Evolutionary conservation across 139 green algal genomes (phyloP).

Genomic region (Coccomyxa sp.): DNA sequence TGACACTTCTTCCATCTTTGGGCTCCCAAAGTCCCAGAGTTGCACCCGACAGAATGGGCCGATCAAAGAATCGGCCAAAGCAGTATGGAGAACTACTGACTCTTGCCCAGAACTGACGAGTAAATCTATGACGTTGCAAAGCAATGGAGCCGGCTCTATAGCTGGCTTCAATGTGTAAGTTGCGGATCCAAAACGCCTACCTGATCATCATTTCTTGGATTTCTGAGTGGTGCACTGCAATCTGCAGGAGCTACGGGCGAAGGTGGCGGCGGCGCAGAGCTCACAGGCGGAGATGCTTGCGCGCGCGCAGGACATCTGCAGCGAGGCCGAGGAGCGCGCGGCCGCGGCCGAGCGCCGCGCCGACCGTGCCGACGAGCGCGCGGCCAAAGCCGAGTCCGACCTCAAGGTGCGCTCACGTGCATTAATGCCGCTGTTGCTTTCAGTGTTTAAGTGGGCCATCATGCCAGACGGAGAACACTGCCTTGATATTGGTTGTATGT

Average conservation of each 20-base stretch:
- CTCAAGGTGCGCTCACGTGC: background rate
- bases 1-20: too few relatives aligned
- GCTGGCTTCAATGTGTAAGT: background rate
- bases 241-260: conserved; percentile 19
- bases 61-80: too few relatives aligned
- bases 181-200: too few relatives aligned
- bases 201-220: background rate
- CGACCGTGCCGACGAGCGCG: conserved; percentile 2
- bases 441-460: too few relatives aligned
- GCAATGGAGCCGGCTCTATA: background rate
- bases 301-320: conserved; percentile 39
- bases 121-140: too few relatives aligned
- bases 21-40: too few relatives aligned
- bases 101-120: too few relatives aligned
- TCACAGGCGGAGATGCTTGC: conserved; percentile 27
- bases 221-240: background rate
- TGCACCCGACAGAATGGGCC: too few relatives aligned
- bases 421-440: too few relatives aligned
- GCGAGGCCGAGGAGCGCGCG: conserved; percentile 38
- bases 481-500: too few relatives aligned
- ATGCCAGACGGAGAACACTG: too few relatives aligned
- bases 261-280: background rate
- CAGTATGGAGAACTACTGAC: too few relatives aligned
- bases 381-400: conserved; percentile 5
- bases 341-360: conserved; percentile 17